These are phyloP conservation scores for California macrophylla DNA, from an alignment of 441 rosid species.

Conservation along the genomic window DNA sequence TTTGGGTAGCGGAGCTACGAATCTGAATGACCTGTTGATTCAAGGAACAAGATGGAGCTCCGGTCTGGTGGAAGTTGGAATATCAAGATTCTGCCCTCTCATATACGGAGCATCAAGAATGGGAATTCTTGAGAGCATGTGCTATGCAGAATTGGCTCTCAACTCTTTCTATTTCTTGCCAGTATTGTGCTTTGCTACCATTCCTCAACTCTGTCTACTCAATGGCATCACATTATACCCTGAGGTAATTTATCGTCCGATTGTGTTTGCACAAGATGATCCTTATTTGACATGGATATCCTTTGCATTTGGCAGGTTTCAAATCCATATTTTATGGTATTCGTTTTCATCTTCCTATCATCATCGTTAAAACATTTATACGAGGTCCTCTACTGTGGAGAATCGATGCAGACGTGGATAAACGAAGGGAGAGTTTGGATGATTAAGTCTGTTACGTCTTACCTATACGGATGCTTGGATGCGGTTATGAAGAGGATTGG, in stretches of 20 bases:
- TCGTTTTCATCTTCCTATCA: not conserved
- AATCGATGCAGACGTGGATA: not conserved
- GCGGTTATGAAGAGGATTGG: not conserved
- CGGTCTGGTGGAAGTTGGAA: slow-evolving; percentile 22
- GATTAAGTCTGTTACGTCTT: not conserved
- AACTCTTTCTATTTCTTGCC: slow-evolving; percentile 25
- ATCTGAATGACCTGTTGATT: slow-evolving; percentile 25
- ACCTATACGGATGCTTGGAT: not conserved
- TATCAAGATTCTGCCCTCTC: slow-evolving; percentile 31
- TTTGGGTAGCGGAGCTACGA: slow-evolving; percentile 27
- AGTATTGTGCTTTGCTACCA: slow-evolving; percentile 24
- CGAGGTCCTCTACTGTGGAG: not conserved
- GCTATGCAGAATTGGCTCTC: slow-evolving; percentile 24
- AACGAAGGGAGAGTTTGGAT: not conserved
- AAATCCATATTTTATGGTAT: not conserved
- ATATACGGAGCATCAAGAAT: slow-evolving; percentile 26
- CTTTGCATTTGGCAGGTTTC: not conserved
- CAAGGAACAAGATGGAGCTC: slow-evolving; percentile 35
- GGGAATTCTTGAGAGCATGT: slow-evolving; percentile 28
- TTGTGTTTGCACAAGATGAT: not conserved
- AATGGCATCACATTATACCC: slow-evolving; percentile 29
- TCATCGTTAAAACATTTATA: not conserved
- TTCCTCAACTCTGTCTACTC: slow-evolving; percentile 34
- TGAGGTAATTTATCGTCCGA: slow-evolving; percentile 15
- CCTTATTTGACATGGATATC: not conserved